phyloP scores from a whole-genome alignment of 805 yeast species.

The Kurtzmaniella cleridarum region DNA sequence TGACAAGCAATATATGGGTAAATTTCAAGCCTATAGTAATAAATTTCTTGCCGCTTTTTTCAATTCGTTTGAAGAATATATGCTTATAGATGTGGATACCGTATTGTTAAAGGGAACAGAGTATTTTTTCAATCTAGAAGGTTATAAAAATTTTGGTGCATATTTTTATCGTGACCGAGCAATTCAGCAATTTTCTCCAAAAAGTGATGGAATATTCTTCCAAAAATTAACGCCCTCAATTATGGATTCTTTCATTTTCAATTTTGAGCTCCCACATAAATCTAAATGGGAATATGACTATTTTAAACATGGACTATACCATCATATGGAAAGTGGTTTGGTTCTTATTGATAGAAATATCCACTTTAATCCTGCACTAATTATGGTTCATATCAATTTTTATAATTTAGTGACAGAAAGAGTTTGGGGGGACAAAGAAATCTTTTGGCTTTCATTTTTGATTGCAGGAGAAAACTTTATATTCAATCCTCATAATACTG shows the following conservation, averaged over 20 bases:
- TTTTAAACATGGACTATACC: constrained; percentile 31
- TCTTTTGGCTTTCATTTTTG: constrained; percentile 29
- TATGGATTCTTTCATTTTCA: constrained; percentile 16
- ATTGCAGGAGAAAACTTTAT: constrained; percentile 25
- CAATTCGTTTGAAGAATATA: constrained; percentile 44
- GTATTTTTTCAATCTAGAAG: background rate
- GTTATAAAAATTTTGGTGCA: constrained; percentile 16
- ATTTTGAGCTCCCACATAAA: constrained; percentile 25
- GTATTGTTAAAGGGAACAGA: constrained; percentile 38
- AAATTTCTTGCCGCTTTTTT: constrained; percentile 44
- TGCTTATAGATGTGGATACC: constrained; percentile 51
- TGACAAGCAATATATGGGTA: constrained; percentile 6
- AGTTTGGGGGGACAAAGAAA: constrained; percentile 33
- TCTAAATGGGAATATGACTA: constrained; percentile 22
- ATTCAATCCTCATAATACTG: constrained; percentile 28
- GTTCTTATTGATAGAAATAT: constrained; percentile 23
- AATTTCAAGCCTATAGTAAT: constrained; percentile 40
- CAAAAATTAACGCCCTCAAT: constrained; percentile 39
- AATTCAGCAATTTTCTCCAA: constrained; percentile 26
- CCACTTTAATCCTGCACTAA: constrained; percentile 27
- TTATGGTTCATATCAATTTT: constrained; percentile 28
- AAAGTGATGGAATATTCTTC: constrained; percentile 38
- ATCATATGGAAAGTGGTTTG: constrained; percentile 34
- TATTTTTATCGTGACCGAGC: constrained; percentile 16
- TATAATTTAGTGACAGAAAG: constrained; percentile 15